A percentile compares a stretch with the other conserved stretches of the same genome.
phyloP scores from a whole-genome alignment of 768 basidiomycete genomes.

The Russula earlei region DNA sequence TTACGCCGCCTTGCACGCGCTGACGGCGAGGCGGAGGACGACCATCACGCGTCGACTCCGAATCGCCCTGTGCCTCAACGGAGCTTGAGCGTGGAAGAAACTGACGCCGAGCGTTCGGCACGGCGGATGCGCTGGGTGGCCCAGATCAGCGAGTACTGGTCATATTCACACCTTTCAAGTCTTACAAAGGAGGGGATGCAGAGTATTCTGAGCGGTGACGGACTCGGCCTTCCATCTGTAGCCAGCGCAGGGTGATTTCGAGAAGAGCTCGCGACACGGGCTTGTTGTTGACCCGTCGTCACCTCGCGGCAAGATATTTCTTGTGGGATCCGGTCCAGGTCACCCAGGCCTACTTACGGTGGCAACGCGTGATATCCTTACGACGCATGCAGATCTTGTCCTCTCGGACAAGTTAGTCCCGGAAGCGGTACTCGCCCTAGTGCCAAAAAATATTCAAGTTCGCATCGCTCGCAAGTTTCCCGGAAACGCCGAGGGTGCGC shows the following conservation, averaged over 20 bases:
- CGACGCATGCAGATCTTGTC: constrained; percentile 73
- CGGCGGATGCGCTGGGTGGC: constrained; percentile 88
- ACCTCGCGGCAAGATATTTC: constrained; percentile 61
- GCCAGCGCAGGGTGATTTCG: background rate
- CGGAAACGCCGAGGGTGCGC: constrained; percentile 92
- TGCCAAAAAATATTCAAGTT: constrained; percentile 62
- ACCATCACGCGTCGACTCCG: constrained; percentile 46
- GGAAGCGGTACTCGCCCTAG: constrained; percentile 71
- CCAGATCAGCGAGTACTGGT: constrained; percentile 96
- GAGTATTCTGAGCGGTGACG: constrained; percentile 41
- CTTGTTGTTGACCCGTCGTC: constrained; percentile 23
- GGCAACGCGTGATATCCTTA: constrained; percentile 75
- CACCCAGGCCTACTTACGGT: constrained; percentile 88
- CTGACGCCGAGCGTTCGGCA: constrained; percentile 29
- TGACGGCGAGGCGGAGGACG: constrained; percentile 39
- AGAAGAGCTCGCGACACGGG: constrained; percentile 21
- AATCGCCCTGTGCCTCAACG: constrained; percentile 60
- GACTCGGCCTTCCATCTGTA: constrained; percentile 19
- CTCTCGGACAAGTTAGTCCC: constrained; percentile 97
- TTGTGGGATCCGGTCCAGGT: constrained; percentile 93
- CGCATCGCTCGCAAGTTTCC: constrained; percentile 96
- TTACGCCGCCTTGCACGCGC: constrained; percentile 51
- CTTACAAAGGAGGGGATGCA: constrained; percentile 64
- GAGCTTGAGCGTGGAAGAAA: constrained; percentile 36
- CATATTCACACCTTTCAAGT: constrained; percentile 61